Evolutionary conservation across 805 yeast genomes (phyloP), one percentile per base, ranked within the genome.

Genomic region (Nakazawaea wyomingensis): DNA sequence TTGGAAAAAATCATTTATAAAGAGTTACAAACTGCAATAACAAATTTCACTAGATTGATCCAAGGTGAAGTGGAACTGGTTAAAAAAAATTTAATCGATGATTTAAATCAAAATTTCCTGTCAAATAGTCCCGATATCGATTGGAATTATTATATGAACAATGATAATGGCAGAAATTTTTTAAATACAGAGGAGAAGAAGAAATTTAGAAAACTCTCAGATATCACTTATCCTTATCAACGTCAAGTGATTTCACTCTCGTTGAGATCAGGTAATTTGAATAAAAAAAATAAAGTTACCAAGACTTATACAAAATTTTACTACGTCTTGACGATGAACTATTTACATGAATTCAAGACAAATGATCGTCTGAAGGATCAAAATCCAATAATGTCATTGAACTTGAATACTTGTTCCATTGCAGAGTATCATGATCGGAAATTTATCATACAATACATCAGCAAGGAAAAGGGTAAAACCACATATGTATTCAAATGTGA

Each of bases 301-400:
- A 78, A 79, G 59, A 76, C 75, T 39, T 80, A 80, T 58, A 69
- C 78, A 3, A 70, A 72, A 49, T 78, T 80, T 31, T 82, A 78
- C 69, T 82, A 79, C 50, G 84, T 82, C 11, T 65, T 82, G 44
- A 80, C 88, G 4, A 77, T 83, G 52, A 79, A 77, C 53, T 81
- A 69, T 48, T 57, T 82, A 30, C 88, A 81, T 59, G 88, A 82
- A 57, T 82, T 81, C 60, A 78, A 74, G 53, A 62, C 79, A 0
- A 58, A 65, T 21, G 80, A 76, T 57, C 65, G 81, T 31, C 76
- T 72, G 51, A 72, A 74, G 48, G 82, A 78, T 39, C 71, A 71
- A 47, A 54, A 54, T 20, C 78, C 77, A 4, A 41, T 66, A 3
- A 54, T 61, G 50, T 71, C 77, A 32, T 62, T 69, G 36, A 53